These are phyloP conservation scores for Coriaria nepalensis DNA, from an alignment of 306 rosid species.

Conservation along the genomic window DNA sequence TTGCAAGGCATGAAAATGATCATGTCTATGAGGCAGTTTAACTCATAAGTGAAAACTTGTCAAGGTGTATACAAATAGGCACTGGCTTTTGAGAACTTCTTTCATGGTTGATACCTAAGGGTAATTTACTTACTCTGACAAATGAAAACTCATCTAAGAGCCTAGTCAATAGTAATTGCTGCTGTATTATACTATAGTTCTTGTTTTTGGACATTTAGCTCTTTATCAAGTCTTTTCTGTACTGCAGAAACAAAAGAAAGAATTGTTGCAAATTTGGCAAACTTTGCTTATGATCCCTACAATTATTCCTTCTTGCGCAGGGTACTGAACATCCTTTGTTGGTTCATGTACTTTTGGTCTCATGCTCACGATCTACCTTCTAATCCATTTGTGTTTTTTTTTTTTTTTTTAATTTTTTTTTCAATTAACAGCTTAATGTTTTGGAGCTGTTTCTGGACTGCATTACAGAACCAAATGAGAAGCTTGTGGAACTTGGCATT, in stretches of 20 bases:
- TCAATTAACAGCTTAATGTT: constrained; percentile 57
- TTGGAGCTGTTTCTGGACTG: constrained; percentile 85
- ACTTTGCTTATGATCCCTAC: constrained; percentile 94
- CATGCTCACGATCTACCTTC: too few species aligned
- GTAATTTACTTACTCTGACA: neutral
- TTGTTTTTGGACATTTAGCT: too few species aligned
- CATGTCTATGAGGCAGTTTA: too few species aligned
- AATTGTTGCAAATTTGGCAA: constrained; percentile 64
- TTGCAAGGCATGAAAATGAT: too few species aligned
- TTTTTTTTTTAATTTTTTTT: neutral
- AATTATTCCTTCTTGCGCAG: constrained; percentile 60
- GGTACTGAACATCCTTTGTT: constrained; percentile 25
- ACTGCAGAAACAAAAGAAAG: constrained; percentile 71
- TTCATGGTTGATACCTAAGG: too few species aligned
- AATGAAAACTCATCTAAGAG: neutral
- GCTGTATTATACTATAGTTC: too few species aligned
- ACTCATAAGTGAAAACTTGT: too few species aligned
- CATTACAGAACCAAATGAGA: constrained; percentile 77
- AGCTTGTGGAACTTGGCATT: constrained; percentile 72
- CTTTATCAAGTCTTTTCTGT: too few species aligned
- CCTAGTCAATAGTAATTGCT: too few species aligned
- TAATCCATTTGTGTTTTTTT: constrained; percentile 5
- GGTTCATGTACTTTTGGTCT: neutral
- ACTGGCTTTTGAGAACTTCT: too few species aligned
- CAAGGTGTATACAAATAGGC: too few species aligned